Evolutionary conservation across 495 filamentous ascomycete species (phyloP), one percentile per base, ranked within the genome.

Genomic region (Aspergillus funiculosus): DNA sequence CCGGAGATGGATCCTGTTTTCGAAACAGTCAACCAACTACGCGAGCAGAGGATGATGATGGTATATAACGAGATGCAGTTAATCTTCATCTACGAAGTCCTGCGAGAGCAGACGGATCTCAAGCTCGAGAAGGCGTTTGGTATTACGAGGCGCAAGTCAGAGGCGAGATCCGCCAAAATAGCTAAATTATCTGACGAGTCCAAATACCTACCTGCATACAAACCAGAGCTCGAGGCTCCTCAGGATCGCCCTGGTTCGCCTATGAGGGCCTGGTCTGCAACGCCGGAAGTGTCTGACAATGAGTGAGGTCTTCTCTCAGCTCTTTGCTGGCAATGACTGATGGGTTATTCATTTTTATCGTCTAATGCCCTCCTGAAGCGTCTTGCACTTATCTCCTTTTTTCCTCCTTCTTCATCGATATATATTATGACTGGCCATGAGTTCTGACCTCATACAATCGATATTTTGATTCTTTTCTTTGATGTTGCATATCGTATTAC

Each of bases 21-120:
- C 51, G 75, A 85, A 11, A 80, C 82, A 5, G 94, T 99, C 34
- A 82, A 94, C 50, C 67, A 71, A 54, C 74, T 99, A 56, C 78
- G 94, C 20, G 77, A 91, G 64, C 94, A 99, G 68, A 74, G 94
- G 27, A 87, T 87, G 78, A 86, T 83, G 61, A 99, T 97, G 94
- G 94, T 99, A 3, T 92, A 97, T 64, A 83, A 84, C 21, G 85
- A 90, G 57, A 63, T 75, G 52, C 94, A 99, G 65, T 88, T 87
- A 57, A 62, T 76, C 13, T 97, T 99, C 59, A 77, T 99, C 31
- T 97, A 99, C 66, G 80, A 87, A 54, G 87, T 95, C 0, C 56
- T 96, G 44, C 75, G 78, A 34, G 86, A 90, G 61, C 69, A 81
- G 52, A 86, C 83, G 60, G 64, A 76, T 38, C 61, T 78, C 24